phyloP scores from a whole-genome alignment of 148 eudicot species.

The Persicaria tinctoria region DNA sequence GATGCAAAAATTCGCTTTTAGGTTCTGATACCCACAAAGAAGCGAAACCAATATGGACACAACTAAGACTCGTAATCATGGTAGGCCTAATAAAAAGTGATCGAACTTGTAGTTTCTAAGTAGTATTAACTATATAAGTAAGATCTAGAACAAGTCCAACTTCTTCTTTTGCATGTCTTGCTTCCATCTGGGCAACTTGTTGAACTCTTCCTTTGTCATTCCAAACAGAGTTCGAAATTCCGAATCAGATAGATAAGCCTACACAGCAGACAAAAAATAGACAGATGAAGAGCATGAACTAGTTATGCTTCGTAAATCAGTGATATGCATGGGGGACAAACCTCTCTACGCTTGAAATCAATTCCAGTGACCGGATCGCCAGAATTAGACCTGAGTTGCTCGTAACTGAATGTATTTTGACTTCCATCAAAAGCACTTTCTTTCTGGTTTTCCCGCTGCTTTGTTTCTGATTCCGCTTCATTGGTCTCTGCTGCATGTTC shows the following conservation, averaged over 20 bases:
- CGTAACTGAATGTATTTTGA: constrained; percentile 62
- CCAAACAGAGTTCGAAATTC: constrained; percentile 68
- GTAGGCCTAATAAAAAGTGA: too few relatives aligned
- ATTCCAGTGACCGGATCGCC: constrained; percentile 85
- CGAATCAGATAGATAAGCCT: constrained; percentile 89
- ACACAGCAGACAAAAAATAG: constrained; percentile 9
- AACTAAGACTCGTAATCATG: too few relatives aligned
- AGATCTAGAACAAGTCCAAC: constrained; percentile 59
- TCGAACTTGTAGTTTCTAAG: too few relatives aligned
- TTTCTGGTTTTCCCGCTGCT: constrained; percentile 41
- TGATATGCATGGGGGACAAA: constrained; percentile 19
- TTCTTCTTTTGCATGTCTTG: constrained; percentile 91
- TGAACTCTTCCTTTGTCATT: constrained; percentile 63
- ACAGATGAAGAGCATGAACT: background rate
- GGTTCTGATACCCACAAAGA: background rate
- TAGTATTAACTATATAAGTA: too few relatives aligned
- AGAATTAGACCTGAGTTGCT: constrained; percentile 67
- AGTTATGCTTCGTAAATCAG: background rate
- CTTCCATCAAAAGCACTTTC: constrained; percentile 37
- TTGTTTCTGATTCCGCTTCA: constrained; percentile 38
- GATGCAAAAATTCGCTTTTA: background rate
- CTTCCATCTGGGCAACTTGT: constrained; percentile 89
- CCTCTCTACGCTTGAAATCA: constrained; percentile 96
- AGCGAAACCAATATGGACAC: too few relatives aligned
- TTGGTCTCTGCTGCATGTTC: constrained; percentile 34